These are phyloP conservation scores for Lachancea quebecensis DNA, from an alignment of 805 yeast genomes.

Conservation along the genomic window DNA sequence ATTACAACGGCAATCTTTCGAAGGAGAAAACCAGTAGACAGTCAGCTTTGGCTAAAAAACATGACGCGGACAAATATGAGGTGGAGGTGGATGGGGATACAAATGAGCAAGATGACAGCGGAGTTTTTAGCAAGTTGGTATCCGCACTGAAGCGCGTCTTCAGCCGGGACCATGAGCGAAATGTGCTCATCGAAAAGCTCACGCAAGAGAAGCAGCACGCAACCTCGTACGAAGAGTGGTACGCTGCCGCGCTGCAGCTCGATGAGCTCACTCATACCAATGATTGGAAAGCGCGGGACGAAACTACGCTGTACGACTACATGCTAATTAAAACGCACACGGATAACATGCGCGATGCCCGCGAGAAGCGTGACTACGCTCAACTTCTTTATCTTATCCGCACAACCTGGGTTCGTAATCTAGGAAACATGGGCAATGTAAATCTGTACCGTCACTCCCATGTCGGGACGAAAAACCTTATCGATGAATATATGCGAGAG, in stretches of 20 bases:
- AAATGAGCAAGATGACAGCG: constrained; percentile 1
- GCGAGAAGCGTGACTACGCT: constrained; percentile 50
- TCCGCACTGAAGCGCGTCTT: constrained; percentile 1
- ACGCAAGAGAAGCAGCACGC: constrained; percentile 42
- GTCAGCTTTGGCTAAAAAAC: background rate
- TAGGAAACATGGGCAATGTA: constrained; percentile 82
- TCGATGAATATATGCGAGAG: constrained; percentile 78
- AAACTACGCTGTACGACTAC: constrained; percentile 68
- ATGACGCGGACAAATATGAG: background rate
- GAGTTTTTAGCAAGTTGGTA: constrained; percentile 1
- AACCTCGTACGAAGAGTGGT: constrained; percentile 59
- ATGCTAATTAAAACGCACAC: constrained; percentile 48
- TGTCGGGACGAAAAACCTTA: constrained; percentile 77
- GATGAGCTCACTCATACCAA: constrained; percentile 61
- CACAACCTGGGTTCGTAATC: constrained; percentile 76
- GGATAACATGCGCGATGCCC: constrained; percentile 50
- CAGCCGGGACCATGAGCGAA: constrained; percentile 26
- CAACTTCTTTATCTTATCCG: constrained; percentile 66
- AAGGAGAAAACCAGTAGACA: background rate
- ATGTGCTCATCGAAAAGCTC: constrained; percentile 34
- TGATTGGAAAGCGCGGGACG: constrained; percentile 61
- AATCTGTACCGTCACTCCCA: constrained; percentile 69
- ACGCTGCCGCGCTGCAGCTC: constrained; percentile 49
- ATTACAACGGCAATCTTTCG: constrained; percentile 7
- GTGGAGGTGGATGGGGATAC: background rate